Percentiles rank a stretch among this genome's conserved stretches.
These are phyloP conservation scores for Xylariomycetidae sp. DNA, from an alignment of 2,329 filamentous ascomycete species.

Conservation along the genomic window DNA sequence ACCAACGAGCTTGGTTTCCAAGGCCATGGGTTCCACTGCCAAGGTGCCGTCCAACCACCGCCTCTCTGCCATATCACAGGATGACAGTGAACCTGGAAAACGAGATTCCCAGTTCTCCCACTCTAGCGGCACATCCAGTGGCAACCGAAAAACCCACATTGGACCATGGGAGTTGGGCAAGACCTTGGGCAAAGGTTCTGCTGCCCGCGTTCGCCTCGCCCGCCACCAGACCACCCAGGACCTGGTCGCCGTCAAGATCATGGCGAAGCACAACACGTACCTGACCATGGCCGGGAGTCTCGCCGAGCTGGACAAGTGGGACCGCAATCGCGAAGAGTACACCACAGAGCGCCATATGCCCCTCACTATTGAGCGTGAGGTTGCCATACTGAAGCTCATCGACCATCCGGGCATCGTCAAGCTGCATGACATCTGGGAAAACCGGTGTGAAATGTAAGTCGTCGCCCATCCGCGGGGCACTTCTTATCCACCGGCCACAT, in stretches of 20 bases:
- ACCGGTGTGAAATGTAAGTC: conserved; percentile 82
- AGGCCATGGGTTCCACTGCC: conserved; percentile 1
- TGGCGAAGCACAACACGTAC: conserved; percentile 74
- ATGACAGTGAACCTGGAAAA: conserved; percentile 12
- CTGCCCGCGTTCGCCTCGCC: conserved; percentile 79
- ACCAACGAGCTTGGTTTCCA: conserved; percentile 2
- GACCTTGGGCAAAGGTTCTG: conserved; percentile 84
- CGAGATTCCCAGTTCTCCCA: conserved; percentile 22
- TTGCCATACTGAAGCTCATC: conserved; percentile 94
- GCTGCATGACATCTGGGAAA: conserved; percentile 97
- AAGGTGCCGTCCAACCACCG: conserved; percentile 4
- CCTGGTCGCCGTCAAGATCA: conserved; percentile 89
- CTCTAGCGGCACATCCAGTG: conserved; percentile 25
- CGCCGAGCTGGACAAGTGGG: conserved; percentile 71
- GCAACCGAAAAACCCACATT: conserved; percentile 64
- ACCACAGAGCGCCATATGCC: conserved; percentile 68
- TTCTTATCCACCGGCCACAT: conserved; percentile 7
- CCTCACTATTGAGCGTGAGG: conserved; percentile 85
- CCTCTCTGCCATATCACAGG: conserved; percentile 5
- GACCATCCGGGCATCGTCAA: conserved; percentile 93
- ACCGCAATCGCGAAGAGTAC: conserved; percentile 49
- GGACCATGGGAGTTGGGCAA: conserved; percentile 91
- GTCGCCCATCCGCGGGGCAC: not conserved
- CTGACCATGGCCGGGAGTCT: conserved; percentile 82
- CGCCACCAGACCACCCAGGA: conserved; percentile 74